Conservation (phyloP, 2,329 filamentous ascomycete species). For the Xylogone sp. region DNA sequence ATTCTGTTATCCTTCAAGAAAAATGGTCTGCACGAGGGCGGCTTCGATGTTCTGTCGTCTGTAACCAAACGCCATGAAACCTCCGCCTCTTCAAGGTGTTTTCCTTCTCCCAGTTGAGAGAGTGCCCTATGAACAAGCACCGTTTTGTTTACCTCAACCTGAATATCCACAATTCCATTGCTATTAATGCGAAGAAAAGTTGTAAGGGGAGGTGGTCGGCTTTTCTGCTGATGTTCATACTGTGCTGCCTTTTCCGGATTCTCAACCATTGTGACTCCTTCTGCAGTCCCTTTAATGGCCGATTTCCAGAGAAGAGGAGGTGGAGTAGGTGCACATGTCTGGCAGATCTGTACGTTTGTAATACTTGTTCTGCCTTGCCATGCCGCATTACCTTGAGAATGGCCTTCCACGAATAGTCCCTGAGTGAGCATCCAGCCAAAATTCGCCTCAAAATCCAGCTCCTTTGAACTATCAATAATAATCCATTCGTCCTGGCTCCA, state of each 20-base stretch:
- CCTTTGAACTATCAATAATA: slow-evolving; percentile 1
- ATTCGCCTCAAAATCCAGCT: slow-evolving; percentile 4
- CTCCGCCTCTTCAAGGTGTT: slow-evolving; percentile 19
- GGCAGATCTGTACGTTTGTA: slow-evolving; percentile 7
- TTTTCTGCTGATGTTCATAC: slow-evolving; percentile 48
- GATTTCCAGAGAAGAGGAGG: slow-evolving; percentile 34
- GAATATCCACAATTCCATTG: slow-evolving; percentile 30
- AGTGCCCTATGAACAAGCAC: slow-evolving; percentile 40
- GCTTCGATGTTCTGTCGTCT: slow-evolving; percentile 33
- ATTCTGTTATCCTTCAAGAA: slow-evolving; percentile 37
- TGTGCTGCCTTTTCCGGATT: slow-evolving; percentile 43
- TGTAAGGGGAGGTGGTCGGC: slow-evolving; percentile 37
- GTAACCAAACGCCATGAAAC: slow-evolving; percentile 44
- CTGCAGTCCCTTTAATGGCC: background rate
- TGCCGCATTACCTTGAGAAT: slow-evolving; percentile 1
- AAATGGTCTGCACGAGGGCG: slow-evolving; percentile 35
- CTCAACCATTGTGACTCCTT: slow-evolving; percentile 40
- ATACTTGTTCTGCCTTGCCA: slow-evolving; percentile 3
- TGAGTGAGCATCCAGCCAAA: slow-evolving; percentile 6
- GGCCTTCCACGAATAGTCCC: slow-evolving; percentile 6
- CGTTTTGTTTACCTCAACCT: slow-evolving; percentile 35
- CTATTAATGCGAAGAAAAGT: slow-evolving; percentile 31
- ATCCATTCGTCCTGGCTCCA: slow-evolving; percentile 7
- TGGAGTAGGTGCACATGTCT: slow-evolving; percentile 32
- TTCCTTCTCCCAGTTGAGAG: slow-evolving; percentile 23